Base-by-base conservation (phyloP, 371 early-diverging fungal genomes). In the Apophysomyces sp. region DNA sequence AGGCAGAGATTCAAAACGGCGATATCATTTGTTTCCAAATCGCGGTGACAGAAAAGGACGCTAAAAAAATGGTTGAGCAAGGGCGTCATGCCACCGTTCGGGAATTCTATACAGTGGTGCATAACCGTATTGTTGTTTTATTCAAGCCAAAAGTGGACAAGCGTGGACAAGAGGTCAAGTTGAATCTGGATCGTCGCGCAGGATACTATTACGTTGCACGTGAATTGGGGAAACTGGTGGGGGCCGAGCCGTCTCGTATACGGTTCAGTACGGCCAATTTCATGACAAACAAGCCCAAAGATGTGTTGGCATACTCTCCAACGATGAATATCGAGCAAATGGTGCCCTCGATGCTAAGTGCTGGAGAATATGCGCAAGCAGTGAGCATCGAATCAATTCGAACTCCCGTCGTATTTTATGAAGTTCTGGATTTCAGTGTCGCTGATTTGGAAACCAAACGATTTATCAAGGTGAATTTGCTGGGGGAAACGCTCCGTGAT, bases 21-120 rank as follows among this genome's bases (percentile, higher is more conserved):
- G 95, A 96, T 68, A 95, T 95, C 55, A 83, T 96, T 55, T 90
- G 89, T 68, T 91, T 87, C 77, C 93, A 93, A 67, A 76, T 74
- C 24, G 84, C 78, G 6, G 40, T 85, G 32, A 66, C 76, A 0
- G 69, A 71, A n/a, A 73, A 81, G 57, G 82, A 88, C 28, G 55
- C 61, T 8, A 52, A 62, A 15, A 31, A 62, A 18, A 27, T 65
- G 9, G 57, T 55, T 31, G 61, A 55, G 11, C 67, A 65, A 55
- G 69, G 67, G 3, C 55, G 62, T 29, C 63, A 74, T 32, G 73
- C 73, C 4, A 81, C 80, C 5, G 87, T 91, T n/a, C 79, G 86
- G 9, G 74, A 80, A 21, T 94, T 88, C 78, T 95, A 83, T 73
- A 88, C 91, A 13, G 68, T 74, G 39, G 61, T 92, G 37, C 74